Evolutionary conservation across 768 basidiomycete species (phyloP), one percentile per base, ranked within the genome.

Genomic region (Multifurca ochricompacta): DNA sequence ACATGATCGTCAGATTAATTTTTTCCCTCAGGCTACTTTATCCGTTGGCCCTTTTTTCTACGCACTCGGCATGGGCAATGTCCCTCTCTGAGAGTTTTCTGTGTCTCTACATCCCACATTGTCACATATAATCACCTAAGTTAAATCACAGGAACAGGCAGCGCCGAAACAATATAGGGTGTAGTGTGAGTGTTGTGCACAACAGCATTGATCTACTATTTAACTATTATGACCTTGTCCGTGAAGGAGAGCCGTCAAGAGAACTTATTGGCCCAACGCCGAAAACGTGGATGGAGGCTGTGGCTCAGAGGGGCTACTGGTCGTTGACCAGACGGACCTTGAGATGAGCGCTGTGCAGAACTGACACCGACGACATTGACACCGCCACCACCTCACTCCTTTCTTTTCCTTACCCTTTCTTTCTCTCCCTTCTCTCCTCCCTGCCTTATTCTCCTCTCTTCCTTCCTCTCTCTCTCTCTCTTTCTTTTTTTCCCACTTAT

Each of bases 321-420:
- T 16, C 36, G 8, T 18, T 51, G 43, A 51, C 46, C 46, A 45
- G 52, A 18, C 16, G 8, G 32, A 31, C 40, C 43, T 43, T 6
- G 25, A 18, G 11, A 40, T 43, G 41, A 30, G 54, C 41, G 48
- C 13, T 23, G 28, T 35, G 10, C 47, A 30, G 19, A 19, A 10
- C 28, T 36, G 43, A 39, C 36, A 32, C 39, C 42, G 34, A 35
- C 53, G 32, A 25, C 48, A 44, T 42, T 10, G 28, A n/a, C 54
- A 56, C 48, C 2, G 56, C 51, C 56, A 47, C 56, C n/a, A 7
- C 30, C 37, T n/a, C n/a, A n/a, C n/a, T n/a, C n/a, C 11, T 45
- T 30, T 19, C 30, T 23, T 31, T 31, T 31, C 13, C 10, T 14
- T 10, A n/a, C 28, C 44, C 18, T 32, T 45, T 28, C 6, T 19